phyloP scores from a whole-genome alignment of 23 red algal species.

The Gracilariopsis chorda region DNA sequence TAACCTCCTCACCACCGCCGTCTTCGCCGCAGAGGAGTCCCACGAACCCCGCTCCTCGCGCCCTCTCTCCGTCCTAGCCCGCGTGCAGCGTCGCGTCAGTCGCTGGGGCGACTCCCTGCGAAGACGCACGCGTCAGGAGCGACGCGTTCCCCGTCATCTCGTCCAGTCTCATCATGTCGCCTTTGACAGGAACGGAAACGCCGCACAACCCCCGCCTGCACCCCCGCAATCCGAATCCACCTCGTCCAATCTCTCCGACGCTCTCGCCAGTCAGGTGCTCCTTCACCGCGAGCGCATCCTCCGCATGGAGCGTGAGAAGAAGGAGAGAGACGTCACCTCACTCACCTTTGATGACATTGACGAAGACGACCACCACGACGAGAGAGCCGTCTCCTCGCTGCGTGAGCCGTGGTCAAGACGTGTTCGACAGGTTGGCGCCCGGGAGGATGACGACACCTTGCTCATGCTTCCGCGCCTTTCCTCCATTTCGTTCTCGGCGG shows the following conservation, averaged over 20 bases:
- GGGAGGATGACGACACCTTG: slow-evolving; percentile 42
- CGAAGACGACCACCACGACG: background rate
- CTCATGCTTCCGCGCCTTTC: slow-evolving; percentile 16
- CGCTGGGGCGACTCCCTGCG: slow-evolving; percentile 1
- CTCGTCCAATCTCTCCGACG: background rate
- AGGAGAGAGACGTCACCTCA: background rate
- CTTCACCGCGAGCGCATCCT: slow-evolving; percentile 10
- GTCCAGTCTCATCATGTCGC: background rate
- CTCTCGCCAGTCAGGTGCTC: background rate
- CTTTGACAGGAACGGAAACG: slow-evolving; percentile 1
- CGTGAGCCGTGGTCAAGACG: background rate
- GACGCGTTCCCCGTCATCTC: background rate
- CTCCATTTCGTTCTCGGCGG: slow-evolving; percentile 17
- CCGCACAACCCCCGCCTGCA: background rate
- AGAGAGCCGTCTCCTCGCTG: slow-evolving; percentile 6
- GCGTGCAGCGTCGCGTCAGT: slow-evolving; percentile 11
- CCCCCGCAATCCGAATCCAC: background rate
- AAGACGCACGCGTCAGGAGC: background rate
- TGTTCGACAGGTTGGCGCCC: slow-evolving; percentile 27
- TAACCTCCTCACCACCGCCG: slow-evolving; percentile 14
- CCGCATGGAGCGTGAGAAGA: background rate
- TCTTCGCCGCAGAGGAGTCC: slow-evolving; percentile 7
- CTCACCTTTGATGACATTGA: slow-evolving; percentile 15
- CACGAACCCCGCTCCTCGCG: background rate
- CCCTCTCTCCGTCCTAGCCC: slow-evolving; percentile 10